A percentile compares a stretch with the other conserved stretches of the same genome.
Conservation (phyloP, 352 stramenopile genomes). For the Phytophthora megakarya region DNA sequence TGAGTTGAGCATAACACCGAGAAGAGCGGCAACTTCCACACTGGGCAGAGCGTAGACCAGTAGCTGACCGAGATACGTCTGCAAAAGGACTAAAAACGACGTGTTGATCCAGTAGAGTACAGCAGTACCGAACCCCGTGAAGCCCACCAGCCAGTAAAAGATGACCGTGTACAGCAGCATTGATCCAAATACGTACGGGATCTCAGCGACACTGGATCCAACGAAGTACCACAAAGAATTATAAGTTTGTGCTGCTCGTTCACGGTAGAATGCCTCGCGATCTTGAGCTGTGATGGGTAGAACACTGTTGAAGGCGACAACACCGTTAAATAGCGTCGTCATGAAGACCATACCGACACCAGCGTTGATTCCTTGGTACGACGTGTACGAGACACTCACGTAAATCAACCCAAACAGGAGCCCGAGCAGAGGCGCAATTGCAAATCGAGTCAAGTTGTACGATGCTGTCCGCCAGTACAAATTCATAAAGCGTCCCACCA, state of each 20-base stretch:
- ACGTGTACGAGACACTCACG: slow-evolving; percentile 44
- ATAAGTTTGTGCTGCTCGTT: slow-evolving; percentile 89
- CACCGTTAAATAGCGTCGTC: slow-evolving; percentile 80
- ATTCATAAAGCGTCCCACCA: slow-evolving; percentile 43
- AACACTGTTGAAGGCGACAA: slow-evolving; percentile 79
- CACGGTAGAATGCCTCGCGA: slow-evolving; percentile 82
- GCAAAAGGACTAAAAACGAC: slow-evolving; percentile 50
- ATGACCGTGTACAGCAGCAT: slow-evolving; percentile 61
- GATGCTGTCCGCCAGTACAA: slow-evolving; percentile 64
- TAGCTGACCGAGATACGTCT: slow-evolving; percentile 55
- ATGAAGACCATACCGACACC: slow-evolving; percentile 85
- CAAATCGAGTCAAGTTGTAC: slow-evolving; percentile 83
- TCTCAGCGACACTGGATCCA: slow-evolving; percentile 73
- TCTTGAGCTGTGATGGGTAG: slow-evolving; percentile 77
- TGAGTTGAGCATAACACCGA: slow-evolving; percentile 55
- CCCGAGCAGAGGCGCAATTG: slow-evolving; percentile 40
- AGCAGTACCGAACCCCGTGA: slow-evolving; percentile 45
- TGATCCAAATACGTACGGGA: slow-evolving; percentile 60
- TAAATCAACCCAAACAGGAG: slow-evolving; percentile 57
- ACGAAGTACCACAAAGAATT: slow-evolving; percentile 71
- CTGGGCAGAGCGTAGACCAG: slow-evolving; percentile 51
- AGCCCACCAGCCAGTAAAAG: slow-evolving; percentile 62
- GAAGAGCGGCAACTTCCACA: slow-evolving; percentile 41
- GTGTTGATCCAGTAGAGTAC: slow-evolving; percentile 65
- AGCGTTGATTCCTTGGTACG: slow-evolving; percentile 55